Conservation (phyloP, 164 flowering plant species). For the Nymphaea colorata region DNA sequence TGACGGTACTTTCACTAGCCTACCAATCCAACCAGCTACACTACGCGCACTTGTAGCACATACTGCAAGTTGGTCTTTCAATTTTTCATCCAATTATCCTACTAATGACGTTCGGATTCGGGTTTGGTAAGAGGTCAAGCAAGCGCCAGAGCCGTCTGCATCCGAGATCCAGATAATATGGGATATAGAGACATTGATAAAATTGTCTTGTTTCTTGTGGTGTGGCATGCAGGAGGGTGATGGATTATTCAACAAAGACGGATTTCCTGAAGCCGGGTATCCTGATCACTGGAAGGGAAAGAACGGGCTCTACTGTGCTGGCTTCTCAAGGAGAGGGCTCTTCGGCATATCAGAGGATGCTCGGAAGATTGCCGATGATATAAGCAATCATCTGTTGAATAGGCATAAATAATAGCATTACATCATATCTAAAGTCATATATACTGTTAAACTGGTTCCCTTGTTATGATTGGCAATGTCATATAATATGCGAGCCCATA, state of each 20-base stretch:
- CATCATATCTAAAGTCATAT: too few species aligned
- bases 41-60: too few species aligned
- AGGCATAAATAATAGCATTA: too few species aligned
- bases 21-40: too few species aligned
- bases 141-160: neutral
- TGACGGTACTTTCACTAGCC: too few species aligned
- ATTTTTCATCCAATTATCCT: too few species aligned
- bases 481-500: too few species aligned
- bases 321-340: conserved; percentile 47
- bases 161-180: neutral
- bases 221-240: conserved; percentile 31
- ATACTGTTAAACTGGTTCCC: too few species aligned
- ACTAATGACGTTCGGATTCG: too few species aligned
- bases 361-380: conserved; percentile 38
- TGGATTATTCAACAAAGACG: conserved; percentile 37
- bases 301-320: conserved; percentile 54
- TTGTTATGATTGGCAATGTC: too few species aligned
- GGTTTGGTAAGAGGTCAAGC: neutral
- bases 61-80: too few species aligned
- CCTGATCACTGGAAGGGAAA: conserved; percentile 65
- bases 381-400: conserved; percentile 4
- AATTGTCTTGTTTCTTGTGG: too few species aligned
- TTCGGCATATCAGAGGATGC: conserved; percentile 42
- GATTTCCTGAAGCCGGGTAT: conserved; percentile 29
- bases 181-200: neutral